phyloP scores from a whole-genome alignment of 805 yeast genomes.

The Aciculoconidium aculeatum region DNA sequence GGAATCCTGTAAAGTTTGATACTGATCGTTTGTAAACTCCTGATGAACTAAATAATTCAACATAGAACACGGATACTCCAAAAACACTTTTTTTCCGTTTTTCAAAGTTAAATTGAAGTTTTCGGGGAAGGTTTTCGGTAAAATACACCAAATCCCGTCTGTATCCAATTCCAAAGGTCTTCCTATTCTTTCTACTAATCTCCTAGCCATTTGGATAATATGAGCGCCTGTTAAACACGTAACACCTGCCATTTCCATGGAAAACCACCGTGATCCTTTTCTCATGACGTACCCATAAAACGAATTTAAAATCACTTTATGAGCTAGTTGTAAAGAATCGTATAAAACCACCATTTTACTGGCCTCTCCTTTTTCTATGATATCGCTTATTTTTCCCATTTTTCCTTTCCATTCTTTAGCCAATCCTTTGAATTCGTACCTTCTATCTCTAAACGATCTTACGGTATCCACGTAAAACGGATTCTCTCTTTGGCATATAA shows the following conservation, averaged over 20 bases:
- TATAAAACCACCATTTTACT: conserved; percentile 88
- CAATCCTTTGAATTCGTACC: conserved; percentile 90
- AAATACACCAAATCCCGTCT: conserved; percentile 99
- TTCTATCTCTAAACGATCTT: conserved; percentile 87
- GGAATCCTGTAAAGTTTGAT: conserved; percentile 79
- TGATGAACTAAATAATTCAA: conserved; percentile 88
- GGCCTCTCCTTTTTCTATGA: conserved; percentile 76
- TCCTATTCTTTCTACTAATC: conserved; percentile 86
- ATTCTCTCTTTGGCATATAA: conserved; percentile 94
- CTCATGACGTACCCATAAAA: conserved; percentile 99
- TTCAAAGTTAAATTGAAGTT: conserved; percentile 64
- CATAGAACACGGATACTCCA: conserved; percentile 96
- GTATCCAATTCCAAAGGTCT: conserved; percentile 95
- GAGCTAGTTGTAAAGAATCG: conserved; percentile 94
- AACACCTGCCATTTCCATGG: conserved; percentile 99
- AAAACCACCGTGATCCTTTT: conserved; percentile 98
- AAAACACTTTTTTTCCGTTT: conserved; percentile 68
- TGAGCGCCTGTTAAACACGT: conserved; percentile 98
- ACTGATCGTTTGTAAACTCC: conserved; percentile 88
- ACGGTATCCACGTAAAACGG: conserved; percentile 97
- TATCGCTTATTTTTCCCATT: conserved; percentile 51
- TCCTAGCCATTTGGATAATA: conserved; percentile 94
- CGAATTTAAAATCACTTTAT: conserved; percentile 91
- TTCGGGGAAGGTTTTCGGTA: conserved; percentile 92
- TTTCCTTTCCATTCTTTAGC: conserved; percentile 94